These are phyloP conservation scores for Paraconiothyrium sp. DNA, from an alignment of 2,329 filamentous ascomycete genomes.

Conservation along the genomic window DNA sequence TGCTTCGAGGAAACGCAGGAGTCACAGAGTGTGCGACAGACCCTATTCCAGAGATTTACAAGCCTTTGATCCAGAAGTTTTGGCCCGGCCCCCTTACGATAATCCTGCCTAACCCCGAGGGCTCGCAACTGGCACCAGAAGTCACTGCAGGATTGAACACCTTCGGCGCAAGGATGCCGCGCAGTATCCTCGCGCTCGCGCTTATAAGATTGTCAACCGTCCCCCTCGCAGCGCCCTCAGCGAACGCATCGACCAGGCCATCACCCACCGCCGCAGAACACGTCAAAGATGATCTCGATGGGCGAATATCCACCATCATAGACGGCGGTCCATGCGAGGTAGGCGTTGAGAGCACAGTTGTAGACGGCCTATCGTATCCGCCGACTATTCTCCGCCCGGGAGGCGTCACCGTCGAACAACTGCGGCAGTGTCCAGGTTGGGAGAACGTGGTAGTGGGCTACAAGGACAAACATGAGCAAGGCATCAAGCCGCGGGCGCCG, in stretches of 20 bases:
- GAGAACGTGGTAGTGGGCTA: conserved; percentile 80
- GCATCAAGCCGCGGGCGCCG: conserved; percentile 77
- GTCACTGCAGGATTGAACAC: conserved; percentile 86
- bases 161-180: conserved; percentile 91
- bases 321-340: conserved; percentile 88
- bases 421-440: conserved; percentile 81
- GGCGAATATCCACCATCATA: conserved; percentile 84
- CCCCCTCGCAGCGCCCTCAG: conserved; percentile 89
- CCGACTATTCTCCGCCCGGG: conserved; percentile 87
- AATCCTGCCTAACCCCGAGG: conserved; percentile 77
- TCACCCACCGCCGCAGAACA: conserved; percentile 91
- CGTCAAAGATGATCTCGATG: conserved; percentile 83
- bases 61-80: conserved; percentile 79
- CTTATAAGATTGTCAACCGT: conserved; percentile 82
- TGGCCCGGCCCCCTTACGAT: conserved; percentile 97
- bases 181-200: conserved; percentile 82
- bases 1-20: conserved; percentile 58
- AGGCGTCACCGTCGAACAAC: conserved; percentile 82
- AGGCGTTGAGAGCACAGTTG: conserved; percentile 95
- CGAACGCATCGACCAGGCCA: conserved; percentile 92
- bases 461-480: conserved; percentile 74
- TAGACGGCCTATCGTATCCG: conserved; percentile 84
- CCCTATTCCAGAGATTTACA: conserved; percentile 78
- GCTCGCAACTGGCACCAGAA: conserved; percentile 81
- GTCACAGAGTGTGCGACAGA: conserved; percentile 34